phyloP scores from a whole-genome alignment of 2,329 filamentous ascomycete genomes.

The Claviceps sp. region DNA sequence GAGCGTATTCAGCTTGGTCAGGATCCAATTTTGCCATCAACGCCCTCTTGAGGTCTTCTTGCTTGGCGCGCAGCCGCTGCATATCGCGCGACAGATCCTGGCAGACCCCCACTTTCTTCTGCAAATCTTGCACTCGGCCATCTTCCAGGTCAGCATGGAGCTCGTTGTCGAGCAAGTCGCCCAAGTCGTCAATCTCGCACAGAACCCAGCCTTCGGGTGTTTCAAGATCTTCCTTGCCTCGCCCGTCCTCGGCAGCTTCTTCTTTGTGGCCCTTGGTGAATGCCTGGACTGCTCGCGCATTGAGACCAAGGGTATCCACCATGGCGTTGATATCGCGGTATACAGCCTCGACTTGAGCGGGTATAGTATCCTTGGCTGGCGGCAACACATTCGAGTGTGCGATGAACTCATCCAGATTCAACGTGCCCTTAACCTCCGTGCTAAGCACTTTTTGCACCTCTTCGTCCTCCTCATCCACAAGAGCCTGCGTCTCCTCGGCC shows the following conservation, averaged over 20 bases:
- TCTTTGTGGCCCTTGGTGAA: conserved; percentile 57
- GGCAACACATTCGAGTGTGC: conserved; percentile 43
- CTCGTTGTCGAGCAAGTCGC: conserved; percentile 47
- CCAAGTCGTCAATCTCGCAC: conserved; percentile 59
- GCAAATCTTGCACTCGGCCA: conserved; percentile 54
- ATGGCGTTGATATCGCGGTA: conserved; percentile 83
- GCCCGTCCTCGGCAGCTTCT: conserved; percentile 35
- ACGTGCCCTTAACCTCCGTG: conserved; percentile 46
- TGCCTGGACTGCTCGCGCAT: conserved; percentile 52
- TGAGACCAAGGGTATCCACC: conserved; percentile 85
- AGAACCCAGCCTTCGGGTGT: conserved; percentile 58
- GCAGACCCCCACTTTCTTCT: conserved; percentile 55
- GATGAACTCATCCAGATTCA: conserved; percentile 54
- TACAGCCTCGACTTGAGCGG: conserved; percentile 50
- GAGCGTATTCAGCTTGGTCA: conserved; percentile 48
- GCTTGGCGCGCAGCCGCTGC: conserved; percentile 57
- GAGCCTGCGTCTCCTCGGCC: conserved; percentile 40
- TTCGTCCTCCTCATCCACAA: conserved; percentile 58
- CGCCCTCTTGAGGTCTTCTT: conserved; percentile 66
- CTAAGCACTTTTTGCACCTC: conserved; percentile 49
- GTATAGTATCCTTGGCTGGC: conserved; percentile 42
- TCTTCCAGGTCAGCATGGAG: conserved; percentile 52
- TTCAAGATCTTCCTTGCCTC: conserved; percentile 56
- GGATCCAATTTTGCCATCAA: conserved; percentile 58
- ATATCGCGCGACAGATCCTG: conserved; percentile 57